Percentiles rank a stretch among this genome's conserved stretches.
phyloP scores from a whole-genome alignment of 805 yeast species.

The Cyberlindnera saturnus region DNA sequence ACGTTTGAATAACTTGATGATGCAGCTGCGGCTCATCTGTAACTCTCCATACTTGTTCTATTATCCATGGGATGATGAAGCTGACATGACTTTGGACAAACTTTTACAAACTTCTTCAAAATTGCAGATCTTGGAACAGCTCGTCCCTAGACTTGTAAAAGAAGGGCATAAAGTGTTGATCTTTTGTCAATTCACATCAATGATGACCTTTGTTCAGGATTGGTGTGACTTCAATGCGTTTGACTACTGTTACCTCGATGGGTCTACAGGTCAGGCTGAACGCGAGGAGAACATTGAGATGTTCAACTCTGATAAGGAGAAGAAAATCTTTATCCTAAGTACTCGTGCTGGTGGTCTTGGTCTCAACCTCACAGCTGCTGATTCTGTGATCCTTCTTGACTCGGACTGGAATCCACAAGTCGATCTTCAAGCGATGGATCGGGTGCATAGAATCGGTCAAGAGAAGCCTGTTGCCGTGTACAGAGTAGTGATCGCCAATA shows the following conservation, averaged over 20 bases:
- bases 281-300: slow-evolving; percentile 57
- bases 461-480: slow-evolving; percentile 74
- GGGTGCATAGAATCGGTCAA: slow-evolving; percentile 94
- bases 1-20: slow-evolving; percentile 58
- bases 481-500: slow-evolving; percentile 68
- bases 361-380: slow-evolving; percentile 78
- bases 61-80: slow-evolving; percentile 59
- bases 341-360: slow-evolving; percentile 97
- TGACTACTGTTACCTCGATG: slow-evolving; percentile 63
- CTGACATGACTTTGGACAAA: slow-evolving; percentile 32
- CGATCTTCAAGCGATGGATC: slow-evolving; percentile 92
- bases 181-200: slow-evolving; percentile 80
- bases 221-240: slow-evolving; percentile 51
- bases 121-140: slow-evolving; percentile 58
- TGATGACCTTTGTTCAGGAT: slow-evolving; percentile 77
- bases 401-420: slow-evolving; percentile 98
- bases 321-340: slow-evolving; percentile 63
- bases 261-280: slow-evolving; percentile 57
- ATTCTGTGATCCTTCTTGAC: slow-evolving; percentile 84
- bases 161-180: slow-evolving; percentile 66
- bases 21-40: slow-evolving; percentile 82
- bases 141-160: slow-evolving; percentile 44
- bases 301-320: slow-evolving; percentile 32
- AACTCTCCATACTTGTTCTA: slow-evolving; percentile 82
- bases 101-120: slow-evolving; percentile 64